These are phyloP conservation scores for Artomyces pyxidatus DNA, from an alignment of 768 basidiomycete genomes.

Conservation along the genomic window DNA sequence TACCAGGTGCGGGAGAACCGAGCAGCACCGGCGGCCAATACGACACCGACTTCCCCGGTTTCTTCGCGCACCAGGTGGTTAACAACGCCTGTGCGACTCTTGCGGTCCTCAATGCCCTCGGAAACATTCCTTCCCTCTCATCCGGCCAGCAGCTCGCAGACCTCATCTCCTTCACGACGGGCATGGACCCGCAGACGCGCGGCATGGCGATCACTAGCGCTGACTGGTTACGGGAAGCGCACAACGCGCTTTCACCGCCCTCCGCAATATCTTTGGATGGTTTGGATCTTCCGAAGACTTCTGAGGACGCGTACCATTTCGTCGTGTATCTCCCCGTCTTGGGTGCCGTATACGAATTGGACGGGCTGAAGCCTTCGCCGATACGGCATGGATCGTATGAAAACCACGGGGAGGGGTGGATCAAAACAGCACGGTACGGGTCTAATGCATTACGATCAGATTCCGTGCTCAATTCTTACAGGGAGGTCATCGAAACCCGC, in stretches of 20 bases:
- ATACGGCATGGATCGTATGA: constrained; percentile 73
- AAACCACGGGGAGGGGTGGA: constrained; percentile 73
- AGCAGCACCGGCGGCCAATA: constrained; percentile 49
- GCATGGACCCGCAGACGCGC: constrained; percentile 82
- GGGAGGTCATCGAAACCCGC: constrained; percentile 77
- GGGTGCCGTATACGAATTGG: constrained; percentile 86
- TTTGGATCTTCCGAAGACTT: constrained; percentile 53
- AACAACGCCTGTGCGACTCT: constrained; percentile 97
- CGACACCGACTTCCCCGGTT: constrained; percentile 72
- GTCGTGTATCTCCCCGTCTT: constrained; percentile 84
- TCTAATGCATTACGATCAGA: neutral
- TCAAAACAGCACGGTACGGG: constrained; percentile 64
- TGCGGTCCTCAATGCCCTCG: constrained; percentile 86
- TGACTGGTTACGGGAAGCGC: constrained; percentile 75
- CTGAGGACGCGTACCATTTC: constrained; percentile 92
- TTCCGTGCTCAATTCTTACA: constrained; percentile 25
- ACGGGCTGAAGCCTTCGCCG: constrained; percentile 76
- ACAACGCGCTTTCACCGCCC: constrained; percentile 91
- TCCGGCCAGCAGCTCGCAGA: constrained; percentile 64
- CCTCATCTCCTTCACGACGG: constrained; percentile 66
- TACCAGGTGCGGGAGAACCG: constrained; percentile 42
- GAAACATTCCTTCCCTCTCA: constrained; percentile 62
- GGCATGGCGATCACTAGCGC: constrained; percentile 76
- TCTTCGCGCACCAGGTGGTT: constrained; percentile 91
- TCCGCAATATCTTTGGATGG: constrained; percentile 84